Conservation (phyloP, 2,329 filamentous ascomycete genomes). For the Trichoderma harzianum region DNA sequence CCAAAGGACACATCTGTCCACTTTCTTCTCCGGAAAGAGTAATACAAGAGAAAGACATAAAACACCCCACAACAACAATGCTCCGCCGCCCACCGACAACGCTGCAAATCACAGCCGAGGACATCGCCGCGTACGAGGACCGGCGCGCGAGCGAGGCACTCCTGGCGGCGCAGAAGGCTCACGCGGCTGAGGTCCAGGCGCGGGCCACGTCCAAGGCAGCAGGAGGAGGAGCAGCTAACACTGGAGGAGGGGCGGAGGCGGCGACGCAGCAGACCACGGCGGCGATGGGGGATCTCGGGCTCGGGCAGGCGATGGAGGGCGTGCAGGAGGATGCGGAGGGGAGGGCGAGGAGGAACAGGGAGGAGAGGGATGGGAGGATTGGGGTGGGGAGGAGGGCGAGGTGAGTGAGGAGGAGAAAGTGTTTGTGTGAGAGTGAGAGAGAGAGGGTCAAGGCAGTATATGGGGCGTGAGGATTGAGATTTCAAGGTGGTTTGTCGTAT, state of each 20-base stretch:
- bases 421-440: background rate
- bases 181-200: conserved; percentile 25
- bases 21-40: background rate
- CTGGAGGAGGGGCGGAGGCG: conserved; percentile 24
- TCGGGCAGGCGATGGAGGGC: conserved; percentile 29
- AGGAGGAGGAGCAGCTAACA: no score
- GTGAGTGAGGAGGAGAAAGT: background rate
- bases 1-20: background rate
- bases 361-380: conserved; percentile 39
- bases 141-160: conserved; percentile 46
- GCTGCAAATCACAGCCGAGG: conserved; percentile 65
- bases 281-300: conserved; percentile 11
- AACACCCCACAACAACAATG: conserved; percentile 40
- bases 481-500: background rate
- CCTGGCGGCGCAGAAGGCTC: conserved; percentile 32
- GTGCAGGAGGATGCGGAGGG: conserved; percentile 29
- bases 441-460: background rate
- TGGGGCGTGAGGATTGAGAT: no score
- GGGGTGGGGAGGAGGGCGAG: conserved; percentile 30
- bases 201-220: conserved; percentile 18
- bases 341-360: conserved; percentile 26
- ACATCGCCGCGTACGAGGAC: conserved; percentile 68
- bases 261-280: conserved; percentile 22
- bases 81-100: conserved; percentile 66
- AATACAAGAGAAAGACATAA: background rate